Conservation (phyloP, 768 basidiomycete species). For the Naganishia randhawae region DNA sequence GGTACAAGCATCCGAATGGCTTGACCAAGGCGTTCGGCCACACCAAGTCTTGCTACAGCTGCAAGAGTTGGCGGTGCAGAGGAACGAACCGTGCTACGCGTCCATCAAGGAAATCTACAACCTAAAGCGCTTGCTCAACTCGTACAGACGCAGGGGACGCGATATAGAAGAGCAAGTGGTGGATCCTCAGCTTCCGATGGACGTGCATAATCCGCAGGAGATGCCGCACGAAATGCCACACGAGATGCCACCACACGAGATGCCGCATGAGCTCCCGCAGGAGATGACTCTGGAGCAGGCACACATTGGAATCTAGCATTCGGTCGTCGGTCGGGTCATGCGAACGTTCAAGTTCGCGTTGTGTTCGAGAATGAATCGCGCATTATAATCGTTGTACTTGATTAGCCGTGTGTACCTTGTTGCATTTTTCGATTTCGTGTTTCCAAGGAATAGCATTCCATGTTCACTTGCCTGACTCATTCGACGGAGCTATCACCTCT, state of each 20-base stretch:
- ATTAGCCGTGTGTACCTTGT: no score
- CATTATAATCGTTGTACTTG: background rate
- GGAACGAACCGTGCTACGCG: slow-evolving; percentile 9
- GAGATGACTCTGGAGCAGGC: slow-evolving; percentile 21
- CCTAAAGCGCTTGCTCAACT: slow-evolving; percentile 11
- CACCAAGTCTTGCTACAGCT: slow-evolving; percentile 14
- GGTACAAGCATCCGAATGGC: slow-evolving; percentile 19
- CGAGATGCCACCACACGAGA: no score
- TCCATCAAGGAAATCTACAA: slow-evolving; percentile 14
- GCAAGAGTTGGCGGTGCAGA: background rate
- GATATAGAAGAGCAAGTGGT: slow-evolving; percentile 6
- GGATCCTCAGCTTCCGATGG: background rate
- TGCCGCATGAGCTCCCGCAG: no score
- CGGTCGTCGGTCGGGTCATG: background rate
- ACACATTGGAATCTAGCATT: background rate
- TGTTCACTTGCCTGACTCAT: no score
- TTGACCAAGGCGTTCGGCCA: slow-evolving; percentile 19
- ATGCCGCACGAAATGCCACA: no score
- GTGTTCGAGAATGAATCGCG: background rate
- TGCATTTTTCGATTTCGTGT: background rate
- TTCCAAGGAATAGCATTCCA: no score
- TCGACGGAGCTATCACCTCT: no score
- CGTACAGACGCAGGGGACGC: slow-evolving; percentile 8
- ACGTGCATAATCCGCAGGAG: slow-evolving; percentile 4
- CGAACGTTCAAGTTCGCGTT: no score